These are phyloP conservation scores for Daedaleopsis sinensis DNA, from an alignment of 768 basidiomycete genomes.

Conservation along the genomic window DNA sequence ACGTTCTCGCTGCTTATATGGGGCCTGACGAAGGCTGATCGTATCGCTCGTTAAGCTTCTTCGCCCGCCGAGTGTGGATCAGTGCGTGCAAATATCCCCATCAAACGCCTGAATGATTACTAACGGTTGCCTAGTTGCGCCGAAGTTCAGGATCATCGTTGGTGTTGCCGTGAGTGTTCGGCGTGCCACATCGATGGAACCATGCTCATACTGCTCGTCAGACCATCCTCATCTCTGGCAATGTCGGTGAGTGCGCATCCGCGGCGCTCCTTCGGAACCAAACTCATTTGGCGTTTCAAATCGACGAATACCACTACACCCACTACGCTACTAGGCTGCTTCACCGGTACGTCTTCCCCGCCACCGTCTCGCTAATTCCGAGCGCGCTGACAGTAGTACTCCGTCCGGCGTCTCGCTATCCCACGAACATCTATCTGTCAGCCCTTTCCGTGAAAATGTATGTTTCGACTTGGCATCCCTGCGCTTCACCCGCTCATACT, in stretches of 20 bases:
- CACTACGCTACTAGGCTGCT: background rate
- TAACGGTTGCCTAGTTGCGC: background rate
- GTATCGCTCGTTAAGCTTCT: constrained; percentile 1
- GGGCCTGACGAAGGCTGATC: background rate
- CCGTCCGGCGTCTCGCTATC: background rate
- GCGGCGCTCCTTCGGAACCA: too few relatives aligned
- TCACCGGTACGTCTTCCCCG: background rate
- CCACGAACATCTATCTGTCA: background rate
- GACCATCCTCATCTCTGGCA: background rate
- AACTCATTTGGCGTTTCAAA: too few relatives aligned
- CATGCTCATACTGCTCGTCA: background rate
- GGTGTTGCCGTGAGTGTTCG: background rate
- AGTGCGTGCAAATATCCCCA: background rate
- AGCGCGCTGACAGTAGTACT: background rate
- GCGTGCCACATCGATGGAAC: too few relatives aligned
- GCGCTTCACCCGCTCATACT: background rate
- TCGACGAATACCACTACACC: too few relatives aligned
- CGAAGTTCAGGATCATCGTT: background rate
- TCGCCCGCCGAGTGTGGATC: constrained; percentile 6
- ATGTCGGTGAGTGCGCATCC: background rate
- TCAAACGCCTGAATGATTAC: background rate
- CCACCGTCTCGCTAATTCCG: background rate
- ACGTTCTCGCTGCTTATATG: too few relatives aligned
- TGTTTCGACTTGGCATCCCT: background rate
- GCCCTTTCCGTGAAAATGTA: constrained; percentile 2